phyloP scores from a whole-genome alignment of 179 eudicot genomes.

The Heliamphora pulchella region DNA sequence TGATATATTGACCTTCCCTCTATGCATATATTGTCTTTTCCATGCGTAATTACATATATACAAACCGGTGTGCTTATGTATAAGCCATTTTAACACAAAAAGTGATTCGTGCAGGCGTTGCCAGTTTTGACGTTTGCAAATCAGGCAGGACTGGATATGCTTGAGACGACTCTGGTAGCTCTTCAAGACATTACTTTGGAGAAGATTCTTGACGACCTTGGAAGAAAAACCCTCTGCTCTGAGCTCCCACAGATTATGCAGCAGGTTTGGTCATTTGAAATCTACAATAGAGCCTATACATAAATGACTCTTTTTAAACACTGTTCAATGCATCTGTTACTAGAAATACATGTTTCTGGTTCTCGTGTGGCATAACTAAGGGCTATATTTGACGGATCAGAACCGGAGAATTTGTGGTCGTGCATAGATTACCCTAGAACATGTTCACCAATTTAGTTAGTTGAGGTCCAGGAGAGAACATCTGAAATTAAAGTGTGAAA shows the following conservation, averaged over 20 bases:
- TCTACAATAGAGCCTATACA: neutral
- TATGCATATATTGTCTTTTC: neutral
- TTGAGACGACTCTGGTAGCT: conserved; percentile 87
- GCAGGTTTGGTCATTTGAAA: conserved; percentile 50
- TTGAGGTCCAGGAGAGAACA: neutral
- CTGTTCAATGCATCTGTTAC: neutral
- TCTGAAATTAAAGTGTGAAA: neutral
- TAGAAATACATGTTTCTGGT: neutral
- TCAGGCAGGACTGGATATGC: conserved; percentile 97
- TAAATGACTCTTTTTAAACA: neutral
- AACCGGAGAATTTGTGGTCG: neutral
- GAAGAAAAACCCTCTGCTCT: conserved; percentile 65
- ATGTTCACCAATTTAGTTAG: neutral
- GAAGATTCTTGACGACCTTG: conserved; percentile 79
- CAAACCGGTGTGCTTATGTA: neutral
- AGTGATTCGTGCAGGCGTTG: conserved; percentile 48
- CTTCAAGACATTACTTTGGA: conserved; percentile 83
- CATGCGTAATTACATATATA: neutral
- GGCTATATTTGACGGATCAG: neutral
- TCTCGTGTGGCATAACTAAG: neutral
- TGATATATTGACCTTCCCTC: neutral
- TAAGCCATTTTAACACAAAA: neutral
- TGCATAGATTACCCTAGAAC: neutral
- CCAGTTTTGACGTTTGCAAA: conserved; percentile 86
- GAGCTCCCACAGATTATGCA: conserved; percentile 80